Conservation (phyloP, 1,284 basidiomycete species). For the Moesziomyces globuligerus region DNA sequence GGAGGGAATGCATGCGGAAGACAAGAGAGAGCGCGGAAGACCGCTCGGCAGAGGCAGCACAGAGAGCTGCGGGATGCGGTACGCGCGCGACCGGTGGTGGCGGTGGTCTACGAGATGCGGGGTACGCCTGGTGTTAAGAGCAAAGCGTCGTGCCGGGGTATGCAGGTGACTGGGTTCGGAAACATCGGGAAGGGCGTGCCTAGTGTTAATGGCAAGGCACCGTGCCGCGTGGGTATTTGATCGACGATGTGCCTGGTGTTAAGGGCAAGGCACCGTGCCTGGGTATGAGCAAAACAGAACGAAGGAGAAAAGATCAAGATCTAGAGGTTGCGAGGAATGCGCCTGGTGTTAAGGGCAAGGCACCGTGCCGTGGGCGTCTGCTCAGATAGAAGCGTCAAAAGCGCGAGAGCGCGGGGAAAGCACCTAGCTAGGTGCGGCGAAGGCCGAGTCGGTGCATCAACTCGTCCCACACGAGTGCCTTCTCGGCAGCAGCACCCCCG, state of each 20-base stretch:
- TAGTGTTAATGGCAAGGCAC: conserved; percentile 47
- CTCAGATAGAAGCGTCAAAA: background rate
- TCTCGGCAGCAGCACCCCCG: conserved; percentile 70
- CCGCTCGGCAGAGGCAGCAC: background rate
- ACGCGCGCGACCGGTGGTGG: too few relatives aligned
- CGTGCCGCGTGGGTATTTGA: conserved; percentile 28
- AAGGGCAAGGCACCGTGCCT: conserved; percentile 48
- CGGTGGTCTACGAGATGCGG: background rate
- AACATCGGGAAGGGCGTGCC: conserved; percentile 9
- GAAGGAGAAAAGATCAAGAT: background rate
- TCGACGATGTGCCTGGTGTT: conserved; percentile 26
- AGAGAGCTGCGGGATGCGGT: background rate
- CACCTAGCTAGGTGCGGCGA: conserved; percentile 16
- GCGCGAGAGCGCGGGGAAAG: background rate
- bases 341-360: conserved; percentile 49
- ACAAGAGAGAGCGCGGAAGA: conserved; percentile 1
- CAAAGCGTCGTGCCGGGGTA: conserved; percentile 39
- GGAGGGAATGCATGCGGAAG: conserved; percentile 29
- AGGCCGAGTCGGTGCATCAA: conserved; percentile 41
- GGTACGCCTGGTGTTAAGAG: conserved; percentile 42
- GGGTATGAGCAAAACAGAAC: conserved; percentile 16
- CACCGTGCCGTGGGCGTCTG: conserved; percentile 21
- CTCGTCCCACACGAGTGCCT: conserved; percentile 42
- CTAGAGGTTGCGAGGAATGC: background rate
- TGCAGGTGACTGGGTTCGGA: conserved; percentile 14